Percentiles rank a stretch among this genome's conserved stretches.
phyloP scores from a whole-genome alignment of 441 rosid genomes.

The Pelargonium citronellum region DNA sequence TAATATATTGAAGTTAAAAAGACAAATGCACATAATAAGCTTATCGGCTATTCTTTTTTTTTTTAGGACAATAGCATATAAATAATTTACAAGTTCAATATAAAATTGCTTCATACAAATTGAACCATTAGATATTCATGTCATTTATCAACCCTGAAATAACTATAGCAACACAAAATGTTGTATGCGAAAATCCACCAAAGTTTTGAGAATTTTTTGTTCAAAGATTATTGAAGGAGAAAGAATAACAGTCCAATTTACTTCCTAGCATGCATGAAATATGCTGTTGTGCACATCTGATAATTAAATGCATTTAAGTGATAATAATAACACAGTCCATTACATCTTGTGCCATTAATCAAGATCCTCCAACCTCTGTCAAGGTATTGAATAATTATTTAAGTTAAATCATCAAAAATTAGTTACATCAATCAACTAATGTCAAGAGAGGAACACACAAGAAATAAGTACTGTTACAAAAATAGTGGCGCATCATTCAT shows the following conservation, averaged over 20 bases:
- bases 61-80: not conserved
- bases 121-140: not conserved
- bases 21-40: not conserved
- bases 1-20: not conserved
- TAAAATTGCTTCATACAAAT: not conserved
- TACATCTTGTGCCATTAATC: not conserved
- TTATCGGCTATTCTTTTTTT: not conserved
- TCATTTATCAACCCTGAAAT: not conserved
- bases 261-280: not conserved
- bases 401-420: not conserved
- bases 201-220: not conserved
- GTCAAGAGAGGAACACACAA: not conserved
- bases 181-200: not conserved
- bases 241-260: constrained; percentile 2
- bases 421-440: not conserved
- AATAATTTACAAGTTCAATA: too few relatives aligned
- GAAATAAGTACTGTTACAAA: not conserved
- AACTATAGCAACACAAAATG: not conserved
- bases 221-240: not conserved
- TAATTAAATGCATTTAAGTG: not conserved
- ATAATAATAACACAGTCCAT: not conserved
- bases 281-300: not conserved
- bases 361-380: too few relatives aligned
- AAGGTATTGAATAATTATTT: too few relatives aligned
- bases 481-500: constrained; percentile 4